Base-by-base conservation (phyloP, 2,329 filamentous ascomycete species). In the Colletotrichum truncatum region DNA sequence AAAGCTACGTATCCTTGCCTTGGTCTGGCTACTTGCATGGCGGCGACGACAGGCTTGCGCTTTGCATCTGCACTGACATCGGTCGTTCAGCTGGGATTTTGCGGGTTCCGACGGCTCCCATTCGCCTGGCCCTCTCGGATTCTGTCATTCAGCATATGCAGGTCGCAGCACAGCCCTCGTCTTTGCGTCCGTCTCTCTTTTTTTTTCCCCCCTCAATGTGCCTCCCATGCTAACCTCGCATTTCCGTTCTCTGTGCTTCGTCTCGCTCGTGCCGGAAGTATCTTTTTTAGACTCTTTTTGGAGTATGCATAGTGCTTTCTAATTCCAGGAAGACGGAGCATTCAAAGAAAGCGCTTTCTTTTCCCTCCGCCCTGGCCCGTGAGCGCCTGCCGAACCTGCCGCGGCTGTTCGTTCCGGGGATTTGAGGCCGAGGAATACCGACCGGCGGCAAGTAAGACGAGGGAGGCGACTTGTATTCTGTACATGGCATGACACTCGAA, bases 61-160 rank as follows among this genome's bases (percentile, higher is more conserved):
- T 39, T n/a, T 58, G 55, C 43, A 30, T 39, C 55, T 38, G 55
- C 43, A 49, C 23, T 26, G 21, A 14, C 41, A 38, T 26, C 41
- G 28, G 55, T 49, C 32, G 8, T 39, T 48, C 43, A 48, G 48
- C 49, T 54, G 28, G 54, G 30, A 38, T 46, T 45, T 18, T 58
- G 73, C 71, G 71, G 70, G 68, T 69, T 67, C 59, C 66, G 62
- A 53, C 64, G 68, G 56, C 65, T 70, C 60, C 71, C 68, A 74
- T 74, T 72, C 71, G 74, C 68, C 72, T 71, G 68, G 26, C 41
- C n/a, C 66, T 67, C 53, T 58, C 70, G 73, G 67, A 64, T 74
- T 72, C 72, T 76, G 70, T 72, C 68, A 70, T 70, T 70, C 68
- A 74, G 69, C 71, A 72, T 74, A 75, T 75, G 75, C 75, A 75